Evolutionary conservation across 2,329 filamentous ascomycete species (phyloP).

Genomic region (Arachnopeziza araneosa): DNA sequence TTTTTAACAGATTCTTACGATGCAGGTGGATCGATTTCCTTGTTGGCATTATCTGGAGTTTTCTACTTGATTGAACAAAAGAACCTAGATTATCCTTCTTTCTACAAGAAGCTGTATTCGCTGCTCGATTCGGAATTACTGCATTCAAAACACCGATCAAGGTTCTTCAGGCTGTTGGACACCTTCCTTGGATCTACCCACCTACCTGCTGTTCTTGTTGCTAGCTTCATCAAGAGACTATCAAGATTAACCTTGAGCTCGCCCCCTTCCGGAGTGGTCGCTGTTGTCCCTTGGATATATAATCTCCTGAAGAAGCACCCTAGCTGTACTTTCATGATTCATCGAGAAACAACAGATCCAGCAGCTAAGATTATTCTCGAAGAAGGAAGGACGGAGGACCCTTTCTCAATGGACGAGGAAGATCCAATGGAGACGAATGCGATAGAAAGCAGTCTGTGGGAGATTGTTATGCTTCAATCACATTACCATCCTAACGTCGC

Average conservation of each 20-base stretch:
- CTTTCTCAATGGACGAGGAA: slow-evolving; percentile 67
- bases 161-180: slow-evolving; percentile 88
- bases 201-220: slow-evolving; percentile 82
- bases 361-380: slow-evolving; percentile 55
- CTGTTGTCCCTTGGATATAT: slow-evolving; percentile 88
- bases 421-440: slow-evolving; percentile 84
- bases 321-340: slow-evolving; percentile 91
- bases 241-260: slow-evolving; percentile 79
- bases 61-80: slow-evolving; percentile 92
- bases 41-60: slow-evolving; percentile 84
- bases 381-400: slow-evolving; percentile 58
- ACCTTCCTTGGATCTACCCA: slow-evolving; percentile 89
- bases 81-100: slow-evolving; percentile 92
- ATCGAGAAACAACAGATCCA: slow-evolving; percentile 61
- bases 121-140: slow-evolving; percentile 79
- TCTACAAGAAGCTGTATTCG: slow-evolving; percentile 91
- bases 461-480: slow-evolving; percentile 81
- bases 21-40: slow-evolving; percentile 75
- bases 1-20: slow-evolving; percentile 95
- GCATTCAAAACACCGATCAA: slow-evolving; percentile 89
- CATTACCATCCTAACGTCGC: slow-evolving; percentile 98
- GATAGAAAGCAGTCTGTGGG: slow-evolving; percentile 92
- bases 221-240: slow-evolving; percentile 94
- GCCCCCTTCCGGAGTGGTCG: slow-evolving; percentile 83
- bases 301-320: slow-evolving; percentile 90